Percentiles rank a stretch among this genome's conserved stretches.
Conservation (phyloP, 495 filamentous ascomycete genomes). For the Daldinia vernicosa region DNA sequence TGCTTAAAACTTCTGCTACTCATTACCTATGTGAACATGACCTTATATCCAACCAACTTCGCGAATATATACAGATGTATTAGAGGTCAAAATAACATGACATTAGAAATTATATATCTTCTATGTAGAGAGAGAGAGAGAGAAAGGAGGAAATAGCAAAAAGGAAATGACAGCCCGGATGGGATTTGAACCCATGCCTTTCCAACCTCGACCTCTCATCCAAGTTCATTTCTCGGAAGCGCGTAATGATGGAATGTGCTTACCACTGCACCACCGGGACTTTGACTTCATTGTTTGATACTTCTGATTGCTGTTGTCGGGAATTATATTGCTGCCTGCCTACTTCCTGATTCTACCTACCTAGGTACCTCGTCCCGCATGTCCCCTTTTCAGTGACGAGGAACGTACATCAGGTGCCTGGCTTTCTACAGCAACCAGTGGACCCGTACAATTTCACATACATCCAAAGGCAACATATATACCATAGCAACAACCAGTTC, state of each 20-base stretch:
- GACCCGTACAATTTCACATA: background rate
- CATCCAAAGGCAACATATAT: background rate
- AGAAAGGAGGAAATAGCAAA: background rate
- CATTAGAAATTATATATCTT: too few relatives aligned
- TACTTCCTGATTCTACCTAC: background rate
- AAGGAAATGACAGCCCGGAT: background rate
- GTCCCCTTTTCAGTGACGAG: too few relatives aligned
- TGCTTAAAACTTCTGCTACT: background rate
- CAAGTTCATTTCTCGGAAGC: background rate
- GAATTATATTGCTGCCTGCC: background rate
- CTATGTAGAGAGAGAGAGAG: too few relatives aligned
- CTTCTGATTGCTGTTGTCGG: background rate
- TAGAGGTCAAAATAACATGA: too few relatives aligned
- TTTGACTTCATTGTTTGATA: background rate
- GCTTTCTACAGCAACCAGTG: background rate
- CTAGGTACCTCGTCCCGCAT: too few relatives aligned
- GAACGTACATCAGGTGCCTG: background rate
- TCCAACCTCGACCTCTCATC: background rate
- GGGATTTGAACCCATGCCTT: background rate
- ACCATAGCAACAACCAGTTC: background rate
- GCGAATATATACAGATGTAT: too few relatives aligned
- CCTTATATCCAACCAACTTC: too few relatives aligned
- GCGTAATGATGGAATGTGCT: slow-evolving; percentile 2
- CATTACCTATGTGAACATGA: too few relatives aligned
- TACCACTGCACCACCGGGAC: background rate